Base-by-base conservation (phyloP, 2,329 filamentous ascomycete genomes). In the Albifimbria verrucaria region DNA sequence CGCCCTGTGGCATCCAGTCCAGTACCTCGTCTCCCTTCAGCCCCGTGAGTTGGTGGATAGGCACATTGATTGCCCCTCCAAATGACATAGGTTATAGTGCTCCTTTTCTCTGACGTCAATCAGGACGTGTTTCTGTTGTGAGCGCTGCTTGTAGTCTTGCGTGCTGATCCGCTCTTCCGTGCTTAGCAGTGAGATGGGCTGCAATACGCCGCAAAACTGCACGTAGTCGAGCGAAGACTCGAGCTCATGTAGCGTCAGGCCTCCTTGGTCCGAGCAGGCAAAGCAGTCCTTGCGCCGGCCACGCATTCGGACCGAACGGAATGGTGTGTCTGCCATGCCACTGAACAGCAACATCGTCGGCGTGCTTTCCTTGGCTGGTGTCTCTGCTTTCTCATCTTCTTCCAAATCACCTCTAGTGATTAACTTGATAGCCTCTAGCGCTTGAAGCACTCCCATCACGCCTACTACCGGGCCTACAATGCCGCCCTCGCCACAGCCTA, bases 391-490 rank as follows among this genome's bases (percentile, higher is more conserved):
- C 7, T 51, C 50, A 15, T 25, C 9, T 4, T 22, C 17, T n/a
- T 67, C 63, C 9, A 63, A 54, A 6, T 62, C 62, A 3, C 64
- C 67, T 25, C 74, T 63, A 0, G 83, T 79, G 17, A 97, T 78
- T n/a, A 97, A 70, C 67, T 95, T 94, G 63, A 97, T 86, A 0
- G 90, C 86, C 72, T 97, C 92, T 2, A 96, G 76, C 0, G 94
- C 93, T 73, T 97, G 94, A 52, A 97, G 73, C 0, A 96, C 86
- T 7, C 94, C 94, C 90, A 99, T 97, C 1, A 86, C 80, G 0
- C 94, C 94, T 0, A 99, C 94, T 0, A 97, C 92, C 0, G 94
- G 92, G 0, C 94, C 94, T 1, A 99, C 65, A 9, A 99, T 92
- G 0, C 94, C 94, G 10, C 92, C 93, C 67, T 99, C 94, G 41